Evolutionary conservation across 148 eudicot species (phyloP), one percentile per base, ranked within the genome.

Genomic region (Heliosperma pusillum): DNA sequence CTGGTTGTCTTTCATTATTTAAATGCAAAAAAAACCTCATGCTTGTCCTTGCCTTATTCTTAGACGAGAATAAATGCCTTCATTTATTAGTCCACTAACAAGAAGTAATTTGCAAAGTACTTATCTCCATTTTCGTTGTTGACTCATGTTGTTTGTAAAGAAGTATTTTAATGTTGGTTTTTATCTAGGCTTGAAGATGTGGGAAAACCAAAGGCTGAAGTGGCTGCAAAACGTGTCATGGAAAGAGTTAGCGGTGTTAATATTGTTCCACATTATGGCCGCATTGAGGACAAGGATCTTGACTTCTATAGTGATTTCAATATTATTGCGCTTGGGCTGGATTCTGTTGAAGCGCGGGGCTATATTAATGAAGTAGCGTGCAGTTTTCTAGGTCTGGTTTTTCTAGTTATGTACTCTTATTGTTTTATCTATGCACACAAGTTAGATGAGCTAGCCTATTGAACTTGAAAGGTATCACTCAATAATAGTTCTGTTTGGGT

Each of bases 151-250:
- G 56, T 44, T 69, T 40, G 29, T 47, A 5, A 7, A 69, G 45
- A 26, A 21, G 16, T 52, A 55, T 76, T 8, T 4, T 63, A 40
- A 70, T 45, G 25, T 17, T 25, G 58, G 19, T 70, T 44, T 65
- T 60, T 76, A n/a, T 77, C 42, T 79, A 94, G 98, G 86, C 90
- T 91, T 82, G 93, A 85, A 88, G 98, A 94, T 90, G 97, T 94
- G 68, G 98, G 98, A 65, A 90, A 94, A 79, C 96, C 98, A 68
- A 91, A 94, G 86, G 97, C 98, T 77, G 96, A 90, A 82, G 98
- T 94, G 73, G 98, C 98, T 77, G 97, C 98, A 73, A 90, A 90
- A 78, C 89, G 92, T 73, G 98, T 91, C 64, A 91, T 90, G 97
- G 97, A 94, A 85, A 91, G 98, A 84, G 93, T 94, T 76, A 84